These are phyloP conservation scores for Gossypium anomalum DNA, from an alignment of 345 rosid genomes.

Conservation along the genomic window DNA sequence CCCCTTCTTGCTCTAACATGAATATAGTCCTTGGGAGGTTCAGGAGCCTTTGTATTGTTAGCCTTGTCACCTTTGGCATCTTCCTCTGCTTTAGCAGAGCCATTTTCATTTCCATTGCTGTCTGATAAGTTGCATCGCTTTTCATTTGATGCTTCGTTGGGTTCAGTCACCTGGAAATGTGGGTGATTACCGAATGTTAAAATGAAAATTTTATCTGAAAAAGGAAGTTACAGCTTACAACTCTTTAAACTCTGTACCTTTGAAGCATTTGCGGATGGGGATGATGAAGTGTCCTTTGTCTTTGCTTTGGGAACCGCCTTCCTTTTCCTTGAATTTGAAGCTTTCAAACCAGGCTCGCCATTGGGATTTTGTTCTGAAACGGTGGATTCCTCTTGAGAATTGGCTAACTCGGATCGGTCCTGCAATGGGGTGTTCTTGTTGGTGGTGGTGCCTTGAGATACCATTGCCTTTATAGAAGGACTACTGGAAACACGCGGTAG, in stretches of 20 bases:
- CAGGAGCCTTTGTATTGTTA: conserved; percentile 30
- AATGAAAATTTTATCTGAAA: neutral
- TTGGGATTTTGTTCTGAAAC: conserved; percentile 39
- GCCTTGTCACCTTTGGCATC: conserved; percentile 16
- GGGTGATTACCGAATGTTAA: neutral
- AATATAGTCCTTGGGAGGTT: conserved; percentile 67
- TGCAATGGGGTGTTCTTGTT: neutral
- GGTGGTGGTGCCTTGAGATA: conserved; percentile 2
- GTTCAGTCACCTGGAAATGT: conserved; percentile 29
- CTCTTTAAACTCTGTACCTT: conserved; percentile 27
- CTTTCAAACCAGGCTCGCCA: conserved; percentile 22
- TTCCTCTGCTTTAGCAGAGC: conserved; percentile 23
- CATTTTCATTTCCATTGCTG: conserved; percentile 27
- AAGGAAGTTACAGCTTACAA: neutral
- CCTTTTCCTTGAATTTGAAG: conserved; percentile 58
- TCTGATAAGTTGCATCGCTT: conserved; percentile 42
- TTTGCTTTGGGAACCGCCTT: conserved; percentile 44
- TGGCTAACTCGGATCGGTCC: conserved; percentile 20
- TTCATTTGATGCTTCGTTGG: conserved; percentile 26
- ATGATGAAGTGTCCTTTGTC: conserved; percentile 34
- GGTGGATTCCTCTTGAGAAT: conserved; percentile 52
- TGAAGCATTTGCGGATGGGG: conserved; percentile 15
- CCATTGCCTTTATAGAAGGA: conserved; percentile 42
- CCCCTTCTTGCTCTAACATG: conserved; percentile 93
- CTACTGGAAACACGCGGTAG: conserved; percentile 60